These are phyloP conservation scores for Triticum turgidum DNA, from an alignment of 176 grass and related monocot species.

Conservation along the genomic window DNA sequence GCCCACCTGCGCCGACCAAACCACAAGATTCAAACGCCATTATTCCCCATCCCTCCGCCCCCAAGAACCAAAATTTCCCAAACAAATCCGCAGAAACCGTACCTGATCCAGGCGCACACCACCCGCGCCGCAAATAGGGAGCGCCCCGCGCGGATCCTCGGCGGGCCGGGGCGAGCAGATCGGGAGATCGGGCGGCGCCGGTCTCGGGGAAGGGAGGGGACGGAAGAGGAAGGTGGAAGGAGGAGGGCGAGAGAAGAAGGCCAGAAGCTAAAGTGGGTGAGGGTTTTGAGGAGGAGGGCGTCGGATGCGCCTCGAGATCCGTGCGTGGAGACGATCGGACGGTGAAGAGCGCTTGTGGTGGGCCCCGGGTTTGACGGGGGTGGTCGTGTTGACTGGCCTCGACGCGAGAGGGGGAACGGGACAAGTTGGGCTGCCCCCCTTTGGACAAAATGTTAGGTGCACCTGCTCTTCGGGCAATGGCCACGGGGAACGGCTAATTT, in stretches of 20 bases:
- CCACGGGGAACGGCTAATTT: background rate
- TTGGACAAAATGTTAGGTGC: constrained; percentile 45
- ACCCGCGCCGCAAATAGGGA: background rate
- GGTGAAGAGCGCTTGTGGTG: background rate
- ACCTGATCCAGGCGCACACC: constrained; percentile 14
- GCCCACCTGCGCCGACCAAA: background rate
- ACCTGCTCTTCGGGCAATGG: constrained; percentile 35
- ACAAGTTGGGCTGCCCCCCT: constrained; percentile 4
- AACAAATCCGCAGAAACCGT: background rate
- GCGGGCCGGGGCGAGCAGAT: constrained; percentile 37
- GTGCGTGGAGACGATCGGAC: background rate
- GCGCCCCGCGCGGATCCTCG: background rate
- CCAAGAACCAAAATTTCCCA: background rate
- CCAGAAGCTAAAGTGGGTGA: constrained; percentile 23
- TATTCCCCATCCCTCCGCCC: background rate
- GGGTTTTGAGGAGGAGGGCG: constrained; percentile 47
- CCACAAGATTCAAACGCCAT: constrained; percentile 12
- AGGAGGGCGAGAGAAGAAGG: background rate
- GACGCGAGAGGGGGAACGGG: background rate
- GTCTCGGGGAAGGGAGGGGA: constrained; percentile 1
- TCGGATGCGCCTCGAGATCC: constrained; percentile 7
- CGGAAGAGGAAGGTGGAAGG: background rate
- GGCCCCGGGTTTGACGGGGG: constrained; percentile 34
- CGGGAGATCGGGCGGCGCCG: constrained; percentile 44
- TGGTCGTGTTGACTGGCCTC: constrained; percentile 39